phyloP scores from a whole-genome alignment of 2,329 filamentous ascomycete genomes.

The Penicillium sumatraense region DNA sequence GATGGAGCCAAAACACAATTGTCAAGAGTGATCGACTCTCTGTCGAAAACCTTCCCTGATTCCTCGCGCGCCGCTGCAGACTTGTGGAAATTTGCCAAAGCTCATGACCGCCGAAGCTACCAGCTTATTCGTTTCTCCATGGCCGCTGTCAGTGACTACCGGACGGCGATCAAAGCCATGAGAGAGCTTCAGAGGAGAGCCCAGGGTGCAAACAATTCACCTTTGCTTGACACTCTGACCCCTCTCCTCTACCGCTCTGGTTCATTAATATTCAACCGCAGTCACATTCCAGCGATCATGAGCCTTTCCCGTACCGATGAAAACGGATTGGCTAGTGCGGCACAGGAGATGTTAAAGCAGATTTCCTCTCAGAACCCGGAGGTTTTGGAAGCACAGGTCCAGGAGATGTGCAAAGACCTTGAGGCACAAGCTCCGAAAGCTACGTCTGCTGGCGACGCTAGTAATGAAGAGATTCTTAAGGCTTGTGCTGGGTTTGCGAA shows the following conservation, averaged over 20 bases:
- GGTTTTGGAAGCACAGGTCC: constrained; percentile 89
- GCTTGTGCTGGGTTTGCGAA: constrained; percentile 91
- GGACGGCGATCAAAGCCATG: constrained; percentile 85
- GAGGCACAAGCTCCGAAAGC: constrained; percentile 77
- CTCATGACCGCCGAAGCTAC: constrained; percentile 87
- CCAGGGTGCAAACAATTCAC: constrained; percentile 66
- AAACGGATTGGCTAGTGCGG: constrained; percentile 74
- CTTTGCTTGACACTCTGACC: constrained; percentile 75
- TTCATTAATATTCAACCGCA: constrained; percentile 88
- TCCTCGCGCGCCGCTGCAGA: constrained; percentile 72
- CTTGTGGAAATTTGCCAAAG: constrained; percentile 86
- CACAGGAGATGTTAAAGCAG: constrained; percentile 87
- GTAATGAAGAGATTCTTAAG: constrained; percentile 87
- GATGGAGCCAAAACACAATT: constrained; percentile 71
- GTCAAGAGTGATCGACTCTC: constrained; percentile 71
- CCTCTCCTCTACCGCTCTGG: constrained; percentile 83
- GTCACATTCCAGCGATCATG: constrained; percentile 89
- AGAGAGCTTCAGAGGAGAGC: constrained; percentile 86
- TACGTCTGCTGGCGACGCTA: constrained; percentile 68
- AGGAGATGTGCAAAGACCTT: constrained; percentile 86
- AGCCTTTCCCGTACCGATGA: constrained; percentile 84
- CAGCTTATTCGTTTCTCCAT: constrained; percentile 87
- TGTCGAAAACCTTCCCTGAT: constrained; percentile 79
- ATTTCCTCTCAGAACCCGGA: constrained; percentile 89
- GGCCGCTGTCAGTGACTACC: constrained; percentile 85